Evolutionary conservation across 2,329 filamentous ascomycete genomes (phyloP).

Genomic region (Fusarium protoensiforme): DNA sequence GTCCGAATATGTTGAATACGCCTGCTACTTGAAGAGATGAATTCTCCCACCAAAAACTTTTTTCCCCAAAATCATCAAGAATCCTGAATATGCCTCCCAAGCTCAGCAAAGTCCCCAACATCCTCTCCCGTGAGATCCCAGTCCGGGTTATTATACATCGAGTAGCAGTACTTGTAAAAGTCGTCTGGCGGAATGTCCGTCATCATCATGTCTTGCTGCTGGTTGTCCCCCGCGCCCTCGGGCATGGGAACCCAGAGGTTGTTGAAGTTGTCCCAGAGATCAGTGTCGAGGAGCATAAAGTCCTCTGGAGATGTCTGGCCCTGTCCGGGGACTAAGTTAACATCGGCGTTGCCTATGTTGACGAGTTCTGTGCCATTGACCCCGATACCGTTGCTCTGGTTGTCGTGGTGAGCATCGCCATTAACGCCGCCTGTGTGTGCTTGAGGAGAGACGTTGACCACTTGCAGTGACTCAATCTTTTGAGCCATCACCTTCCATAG

Average conservation of each 20-base stretch:
- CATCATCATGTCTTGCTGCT: constrained; percentile 40
- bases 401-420: neutral
- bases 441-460: constrained; percentile 38
- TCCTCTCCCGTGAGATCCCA: constrained; percentile 44
- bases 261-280: constrained; percentile 42
- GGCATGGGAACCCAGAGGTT: constrained; percentile 39
- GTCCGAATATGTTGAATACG: neutral
- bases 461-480: constrained; percentile 40
- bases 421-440: neutral
- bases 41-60: neutral
- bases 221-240: constrained; percentile 22
- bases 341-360: neutral
- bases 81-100: constrained; percentile 42
- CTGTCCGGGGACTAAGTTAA: constrained; percentile 3
- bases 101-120: constrained; percentile 42
- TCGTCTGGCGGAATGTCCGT: constrained; percentile 38
- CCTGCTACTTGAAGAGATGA: neutral
- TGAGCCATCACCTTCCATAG: constrained; percentile 41
- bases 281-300: constrained; percentile 39
- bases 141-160: constrained; percentile 43
- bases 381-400: neutral
- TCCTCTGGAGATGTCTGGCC: constrained; percentile 32
- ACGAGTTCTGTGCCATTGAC: constrained; percentile 1
- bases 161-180: constrained; percentile 44
- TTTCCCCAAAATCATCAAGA: constrained; percentile 22